Percentiles rank a stretch among this genome's conserved stretches.
Evolutionary conservation across 169 alveolate species (phyloP).

Genomic region (Fabrea salina): DNA sequence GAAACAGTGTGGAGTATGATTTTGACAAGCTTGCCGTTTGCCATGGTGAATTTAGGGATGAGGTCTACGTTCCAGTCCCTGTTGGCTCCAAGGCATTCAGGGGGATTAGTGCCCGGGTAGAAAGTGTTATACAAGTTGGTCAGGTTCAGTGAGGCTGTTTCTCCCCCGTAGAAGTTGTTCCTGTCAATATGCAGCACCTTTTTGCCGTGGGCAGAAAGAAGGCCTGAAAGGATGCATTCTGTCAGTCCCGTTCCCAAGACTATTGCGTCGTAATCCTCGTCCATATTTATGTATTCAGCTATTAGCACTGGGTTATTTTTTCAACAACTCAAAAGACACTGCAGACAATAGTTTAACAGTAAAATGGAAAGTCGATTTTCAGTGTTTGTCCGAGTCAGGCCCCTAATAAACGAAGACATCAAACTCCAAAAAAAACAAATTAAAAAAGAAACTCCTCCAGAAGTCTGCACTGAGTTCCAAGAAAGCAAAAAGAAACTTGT

Average conservation of each 20-base stretch:
- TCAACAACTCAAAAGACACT: no score
- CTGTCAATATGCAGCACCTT: slow-evolving; percentile 96
- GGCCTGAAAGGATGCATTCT: slow-evolving; percentile 96
- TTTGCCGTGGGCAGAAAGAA: slow-evolving; percentile 92
- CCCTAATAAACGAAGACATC: slow-evolving; percentile 26
- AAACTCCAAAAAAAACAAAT: background rate
- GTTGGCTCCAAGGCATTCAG: slow-evolving; percentile 91
- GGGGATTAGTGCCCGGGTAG: slow-evolving; percentile 91
- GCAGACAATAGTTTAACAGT: no score
- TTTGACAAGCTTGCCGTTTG: slow-evolving; percentile 96
- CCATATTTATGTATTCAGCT: no score
- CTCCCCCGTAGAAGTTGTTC: slow-evolving; percentile 97
- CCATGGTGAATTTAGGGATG: slow-evolving; percentile 97
- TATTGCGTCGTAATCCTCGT: slow-evolving; percentile 84
- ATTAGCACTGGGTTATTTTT: no score
- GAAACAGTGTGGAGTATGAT: slow-evolving; percentile 90
- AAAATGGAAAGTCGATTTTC: slow-evolving; percentile 31
- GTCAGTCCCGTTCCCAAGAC: slow-evolving; percentile 98
- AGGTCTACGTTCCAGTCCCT: slow-evolving; percentile 99
- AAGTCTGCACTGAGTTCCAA: slow-evolving; percentile 18
- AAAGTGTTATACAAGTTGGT: slow-evolving; percentile 93
- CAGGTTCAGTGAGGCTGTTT: slow-evolving; percentile 95
- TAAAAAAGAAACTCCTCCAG: background rate
- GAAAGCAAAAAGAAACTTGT: background rate
- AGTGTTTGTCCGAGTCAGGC: slow-evolving; percentile 30